phyloP scores from a whole-genome alignment of 1,284 basidiomycete genomes.

The Leccinum solheimii region DNA sequence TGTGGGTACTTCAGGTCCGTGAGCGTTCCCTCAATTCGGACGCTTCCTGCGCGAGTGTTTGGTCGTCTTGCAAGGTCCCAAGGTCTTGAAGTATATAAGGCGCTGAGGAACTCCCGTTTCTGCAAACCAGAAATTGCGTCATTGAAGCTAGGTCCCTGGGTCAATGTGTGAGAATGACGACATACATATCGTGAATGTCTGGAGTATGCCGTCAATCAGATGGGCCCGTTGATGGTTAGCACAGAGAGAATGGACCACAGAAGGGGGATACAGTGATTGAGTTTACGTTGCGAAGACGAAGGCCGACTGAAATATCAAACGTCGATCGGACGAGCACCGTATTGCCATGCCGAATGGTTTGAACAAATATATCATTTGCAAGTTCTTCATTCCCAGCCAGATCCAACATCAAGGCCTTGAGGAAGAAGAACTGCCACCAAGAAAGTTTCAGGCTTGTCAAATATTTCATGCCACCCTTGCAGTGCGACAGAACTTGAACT shows the following conservation, averaged over 20 bases:
- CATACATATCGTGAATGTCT: too few relatives aligned
- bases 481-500: not conserved
- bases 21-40: constrained; percentile 94
- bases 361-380: too few relatives aligned
- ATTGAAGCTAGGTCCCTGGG: too few relatives aligned
- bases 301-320: not conserved
- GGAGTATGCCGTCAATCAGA: too few relatives aligned
- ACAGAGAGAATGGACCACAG: not conserved
- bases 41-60: constrained; percentile 32
- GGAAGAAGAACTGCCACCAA: not conserved
- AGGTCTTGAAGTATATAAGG: not conserved
- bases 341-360: too few relatives aligned
- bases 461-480: not conserved
- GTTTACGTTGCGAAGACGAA: not conserved
- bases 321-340: not conserved
- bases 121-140: not conserved
- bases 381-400: not conserved
- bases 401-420: not conserved
- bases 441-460: not conserved
- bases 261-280: not conserved
- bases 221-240: not conserved
- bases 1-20: constrained; percentile 50
- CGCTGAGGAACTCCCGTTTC: not conserved
- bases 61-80: not conserved
- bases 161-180: not conserved